Base-by-base conservation (phyloP, 805 yeast genomes). In the Pichia occidentalis region DNA sequence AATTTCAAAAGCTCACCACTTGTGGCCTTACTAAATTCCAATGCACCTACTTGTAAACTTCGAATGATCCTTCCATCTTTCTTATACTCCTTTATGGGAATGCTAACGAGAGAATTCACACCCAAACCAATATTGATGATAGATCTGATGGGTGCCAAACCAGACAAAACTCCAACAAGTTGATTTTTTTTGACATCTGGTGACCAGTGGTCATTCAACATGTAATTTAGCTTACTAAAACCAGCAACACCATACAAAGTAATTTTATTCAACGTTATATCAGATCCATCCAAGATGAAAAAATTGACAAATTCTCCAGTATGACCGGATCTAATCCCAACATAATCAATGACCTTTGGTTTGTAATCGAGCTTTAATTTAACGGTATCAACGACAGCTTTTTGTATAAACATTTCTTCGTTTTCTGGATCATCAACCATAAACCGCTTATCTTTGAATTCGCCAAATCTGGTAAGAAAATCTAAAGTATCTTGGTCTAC, bases 401-500 rank as follows among this genome's bases (percentile, higher is more conserved):
- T 77, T 48, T 84, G 86, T 32, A 87, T 67, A 51, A 74, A 88
- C 1, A 75, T 51, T 5, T 74, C 70, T 41, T 82, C 92, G 31
- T 80, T 86, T 41, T 64, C 69, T 7, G 24, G 17, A 16, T 32
- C 29, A 2, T 77, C 68, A 12, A 83, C 61, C 4, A 71, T 70
- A 53, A 84, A 83, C 41, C 92, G 60, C 2, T 63, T 48, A 51
- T 85, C 95, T 51, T 75, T 80, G 55, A 92, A 92, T 43, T 79
- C 87, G 24, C 82, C 75, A 60, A 86, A 92, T 25, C 96, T 65
- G 0, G 77, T 73, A 23, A 87, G 49, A 47, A 90, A 88, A 39
- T 87, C 96, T 14, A 87, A 64, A 0, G 97, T 85, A 52, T 90
- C 97, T 56, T 92, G 98, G 57, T 92, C 97, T 30, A 92, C 77